phyloP scores from a whole-genome alignment of 345 rosid species.

The Gossypium herbaceum region DNA sequence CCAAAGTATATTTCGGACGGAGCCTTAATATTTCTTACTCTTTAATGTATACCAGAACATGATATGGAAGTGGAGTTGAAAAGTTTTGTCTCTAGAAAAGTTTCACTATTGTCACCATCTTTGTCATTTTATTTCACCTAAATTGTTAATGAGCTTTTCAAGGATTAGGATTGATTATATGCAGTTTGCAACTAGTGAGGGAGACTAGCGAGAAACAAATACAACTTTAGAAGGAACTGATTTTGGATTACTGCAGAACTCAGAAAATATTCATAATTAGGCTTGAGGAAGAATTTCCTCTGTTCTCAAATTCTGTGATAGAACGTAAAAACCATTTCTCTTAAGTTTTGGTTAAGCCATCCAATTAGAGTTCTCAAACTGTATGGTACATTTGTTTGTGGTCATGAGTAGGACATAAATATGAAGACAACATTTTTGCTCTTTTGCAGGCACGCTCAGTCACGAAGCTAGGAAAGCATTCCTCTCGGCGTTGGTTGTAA shows the following conservation, averaged over 20 bases:
- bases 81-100: neutral
- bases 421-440: neutral
- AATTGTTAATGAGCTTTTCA: neutral
- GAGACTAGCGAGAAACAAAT: constrained; percentile 94
- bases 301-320: constrained; percentile 70
- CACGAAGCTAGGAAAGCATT: constrained; percentile 90
- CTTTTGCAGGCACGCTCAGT: constrained; percentile 65
- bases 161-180: neutral
- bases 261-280: constrained; percentile 63
- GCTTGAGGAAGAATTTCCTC: constrained; percentile 77
- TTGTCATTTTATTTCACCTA: neutral
- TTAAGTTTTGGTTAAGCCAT: constrained; percentile 1
- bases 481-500: constrained; percentile 76
- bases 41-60: neutral
- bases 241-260: constrained; percentile 72
- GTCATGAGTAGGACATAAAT: neutral
- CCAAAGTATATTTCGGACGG: neutral
- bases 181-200: constrained; percentile 88
- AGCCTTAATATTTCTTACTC: neutral
- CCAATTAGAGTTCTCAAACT: constrained; percentile 5
- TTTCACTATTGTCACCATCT: neutral
- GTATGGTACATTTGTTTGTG: neutral
- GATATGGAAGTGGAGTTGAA: neutral
- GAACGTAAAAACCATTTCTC: constrained; percentile 49
- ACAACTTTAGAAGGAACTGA: constrained; percentile 87